Conservation (phyloP, 1,284 basidiomycete species). For the Naganishia sp. region DNA sequence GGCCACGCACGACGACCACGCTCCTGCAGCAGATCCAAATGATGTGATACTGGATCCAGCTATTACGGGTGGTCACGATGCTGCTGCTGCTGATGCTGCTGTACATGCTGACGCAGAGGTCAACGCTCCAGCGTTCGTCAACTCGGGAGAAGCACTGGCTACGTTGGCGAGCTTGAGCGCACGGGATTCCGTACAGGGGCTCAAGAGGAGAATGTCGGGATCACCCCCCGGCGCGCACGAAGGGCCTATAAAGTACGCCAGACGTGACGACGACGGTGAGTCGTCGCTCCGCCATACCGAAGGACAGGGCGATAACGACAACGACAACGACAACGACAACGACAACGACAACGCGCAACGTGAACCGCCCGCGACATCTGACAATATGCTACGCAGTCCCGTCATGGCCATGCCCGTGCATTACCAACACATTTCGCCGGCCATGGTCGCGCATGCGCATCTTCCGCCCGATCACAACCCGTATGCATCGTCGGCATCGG, state of each 20-base stretch:
- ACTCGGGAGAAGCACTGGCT: constrained; percentile 16
- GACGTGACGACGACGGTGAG: not conserved
- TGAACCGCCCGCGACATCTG: constrained; percentile 4
- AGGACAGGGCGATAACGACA: not conserved
- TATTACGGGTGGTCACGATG: constrained; percentile 14
- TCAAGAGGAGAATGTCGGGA: constrained; percentile 27
- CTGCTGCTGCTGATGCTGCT: not conserved
- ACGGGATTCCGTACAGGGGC: constrained; percentile 5
- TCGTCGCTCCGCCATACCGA: not conserved
- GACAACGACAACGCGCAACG: constrained; percentile 1
- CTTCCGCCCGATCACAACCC: constrained; percentile 16
- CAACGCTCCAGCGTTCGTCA: constrained; percentile 1
- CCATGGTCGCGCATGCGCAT: constrained; percentile 19
- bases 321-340: not conserved
- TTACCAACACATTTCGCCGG: constrained; percentile 26
- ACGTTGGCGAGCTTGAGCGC: constrained; percentile 19
- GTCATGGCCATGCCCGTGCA: constrained; percentile 25
- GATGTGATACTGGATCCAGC: constrained; percentile 25
- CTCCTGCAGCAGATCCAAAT: not conserved
- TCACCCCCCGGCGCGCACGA: constrained; percentile 1
- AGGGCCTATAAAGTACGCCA: constrained; percentile 5
- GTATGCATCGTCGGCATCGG: constrained; percentile 21
- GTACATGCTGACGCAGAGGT: not conserved
- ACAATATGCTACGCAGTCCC: constrained; percentile 24
- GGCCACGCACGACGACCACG: not conserved